Conservation (phyloP, 306 rosid genomes). For the Prunus kanzakura region DNA sequence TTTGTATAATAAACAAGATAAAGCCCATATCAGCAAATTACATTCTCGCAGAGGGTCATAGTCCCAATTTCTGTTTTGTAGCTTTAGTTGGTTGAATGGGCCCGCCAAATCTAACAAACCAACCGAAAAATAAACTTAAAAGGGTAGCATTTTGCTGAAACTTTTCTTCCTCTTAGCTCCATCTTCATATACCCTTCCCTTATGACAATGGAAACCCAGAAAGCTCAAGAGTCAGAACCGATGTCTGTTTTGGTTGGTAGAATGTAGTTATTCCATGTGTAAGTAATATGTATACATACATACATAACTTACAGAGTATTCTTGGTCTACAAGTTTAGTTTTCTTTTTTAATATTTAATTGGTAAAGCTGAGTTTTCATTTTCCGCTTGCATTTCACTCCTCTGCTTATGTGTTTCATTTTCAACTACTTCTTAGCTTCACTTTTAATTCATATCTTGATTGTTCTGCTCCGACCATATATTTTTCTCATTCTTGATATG, state of each 20-base stretch:
- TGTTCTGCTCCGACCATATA: conserved; percentile 16
- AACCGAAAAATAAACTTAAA: not conserved
- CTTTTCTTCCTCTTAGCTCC: too few species aligned
- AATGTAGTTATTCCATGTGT: conserved; percentile 36
- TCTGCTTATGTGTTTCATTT: conserved; percentile 29
- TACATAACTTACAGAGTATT: conserved; percentile 5
- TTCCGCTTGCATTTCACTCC: conserved; percentile 67
- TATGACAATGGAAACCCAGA: conserved; percentile 39
- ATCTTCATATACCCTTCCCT: conserved; percentile 15
- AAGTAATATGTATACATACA: too few species aligned
- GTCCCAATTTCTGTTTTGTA: conserved; percentile 14
- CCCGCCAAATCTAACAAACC: conserved; percentile 11
- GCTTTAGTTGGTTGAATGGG: conserved; percentile 13
- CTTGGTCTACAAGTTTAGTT: conserved; percentile 54
- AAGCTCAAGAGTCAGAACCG: conserved; percentile 17
- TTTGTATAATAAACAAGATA: not conserved
- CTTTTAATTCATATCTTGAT: conserved; percentile 47
- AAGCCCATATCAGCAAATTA: not conserved
- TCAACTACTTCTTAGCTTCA: conserved; percentile 72
- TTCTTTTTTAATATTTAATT: not conserved
- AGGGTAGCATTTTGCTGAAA: too few species aligned
- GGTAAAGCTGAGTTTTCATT: conserved; percentile 40
- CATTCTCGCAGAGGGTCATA: not conserved
- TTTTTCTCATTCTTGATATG: not conserved
- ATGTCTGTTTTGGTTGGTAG: conserved; percentile 52